Percentiles rank a stretch among this genome's conserved stretches.
phyloP scores from a whole-genome alignment of 371 early-diverging fungal genomes.

The Sanchytrium tribonematis region DNA sequence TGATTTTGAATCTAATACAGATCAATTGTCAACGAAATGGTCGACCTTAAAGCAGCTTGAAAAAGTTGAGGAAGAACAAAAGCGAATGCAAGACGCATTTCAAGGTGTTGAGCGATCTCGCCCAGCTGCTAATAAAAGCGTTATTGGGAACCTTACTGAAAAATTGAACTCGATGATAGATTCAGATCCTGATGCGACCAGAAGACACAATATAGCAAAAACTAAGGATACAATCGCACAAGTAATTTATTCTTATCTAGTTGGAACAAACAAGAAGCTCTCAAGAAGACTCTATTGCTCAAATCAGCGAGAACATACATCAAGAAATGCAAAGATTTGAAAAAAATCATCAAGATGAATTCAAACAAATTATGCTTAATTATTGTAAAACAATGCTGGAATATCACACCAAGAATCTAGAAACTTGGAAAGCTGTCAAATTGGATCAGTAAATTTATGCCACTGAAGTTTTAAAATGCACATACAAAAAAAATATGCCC shows the following conservation, averaged over 20 bases:
- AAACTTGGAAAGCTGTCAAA: neutral
- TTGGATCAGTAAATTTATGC: no score
- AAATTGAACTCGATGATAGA: slow-evolving; percentile 46
- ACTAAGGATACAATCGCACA: slow-evolving; percentile 48
- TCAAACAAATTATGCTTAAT: neutral
- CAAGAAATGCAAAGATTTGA: neutral
- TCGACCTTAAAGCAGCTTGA: neutral
- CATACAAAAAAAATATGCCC: no score
- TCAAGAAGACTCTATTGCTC: neutral
- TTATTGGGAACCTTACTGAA: neutral
- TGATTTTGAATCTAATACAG: neutral
- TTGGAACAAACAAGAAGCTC: neutral
- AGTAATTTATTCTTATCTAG: slow-evolving; percentile 12
- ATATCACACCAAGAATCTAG: neutral
- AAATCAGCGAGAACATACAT: neutral
- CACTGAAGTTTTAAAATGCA: no score
- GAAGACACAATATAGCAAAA: slow-evolving; percentile 58
- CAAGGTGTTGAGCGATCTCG: neutral
- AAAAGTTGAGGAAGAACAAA: neutral
- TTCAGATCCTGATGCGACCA: slow-evolving; percentile 67
- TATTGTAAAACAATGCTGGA: neutral
- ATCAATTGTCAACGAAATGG: neutral
- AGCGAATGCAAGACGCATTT: neutral
- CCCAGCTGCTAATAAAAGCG: neutral
- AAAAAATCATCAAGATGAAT: neutral